phyloP scores from a whole-genome alignment of 169 alveolate genomes.

The Perkinsus chesapeaki region DNA sequence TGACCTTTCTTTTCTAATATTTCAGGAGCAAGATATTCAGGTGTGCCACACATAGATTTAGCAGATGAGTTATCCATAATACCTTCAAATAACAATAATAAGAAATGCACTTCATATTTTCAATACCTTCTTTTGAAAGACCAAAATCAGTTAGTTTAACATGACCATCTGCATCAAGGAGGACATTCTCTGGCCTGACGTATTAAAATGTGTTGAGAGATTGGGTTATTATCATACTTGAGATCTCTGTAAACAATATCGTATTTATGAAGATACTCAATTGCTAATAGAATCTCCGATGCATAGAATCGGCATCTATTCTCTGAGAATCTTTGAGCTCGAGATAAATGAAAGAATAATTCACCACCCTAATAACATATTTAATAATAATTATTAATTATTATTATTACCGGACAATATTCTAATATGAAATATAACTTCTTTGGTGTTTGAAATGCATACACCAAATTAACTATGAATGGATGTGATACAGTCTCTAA shows the following conservation, averaged over 20 bases:
- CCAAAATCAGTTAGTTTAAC: constrained; percentile 69
- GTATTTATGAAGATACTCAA: constrained; percentile 68
- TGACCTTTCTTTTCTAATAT: constrained; percentile 50
- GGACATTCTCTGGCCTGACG: constrained; percentile 61
- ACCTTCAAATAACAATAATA: not conserved
- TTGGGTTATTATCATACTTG: not conserved
- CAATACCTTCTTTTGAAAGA: constrained; percentile 52
- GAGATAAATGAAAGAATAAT: constrained; percentile 64
- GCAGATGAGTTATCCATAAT: constrained; percentile 24
- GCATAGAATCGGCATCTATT: constrained; percentile 61
- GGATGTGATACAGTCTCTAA: constrained; percentile 63
- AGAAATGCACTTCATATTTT: not conserved
- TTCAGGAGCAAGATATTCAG: constrained; percentile 74
- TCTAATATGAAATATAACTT: constrained; percentile 72
- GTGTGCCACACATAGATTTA: constrained; percentile 58
- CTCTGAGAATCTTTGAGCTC: constrained; percentile 69
- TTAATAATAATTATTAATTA: not conserved
- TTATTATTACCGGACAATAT: constrained; percentile 67
- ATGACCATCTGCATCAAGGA: constrained; percentile 57
- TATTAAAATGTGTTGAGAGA: not conserved
- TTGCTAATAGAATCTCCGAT: constrained; percentile 73
- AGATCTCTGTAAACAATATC: constrained; percentile 68
- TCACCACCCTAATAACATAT: constrained; percentile 43
- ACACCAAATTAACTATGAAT: constrained; percentile 68
- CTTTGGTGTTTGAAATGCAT: constrained; percentile 66